A percentile compares a stretch with the other conserved stretches of the same genome.
Evolutionary conservation across 176 grass and related monocot genomes (phyloP).

Genomic region (Hordeum vulgare): MorexV3_pseudomolecules_assembly NC_058520.1:434846798-434847297

Average conservation of each 20-base stretch:
- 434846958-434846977: slow-evolving; percentile 54
- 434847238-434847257: slow-evolving; percentile 60
- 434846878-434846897: background rate
- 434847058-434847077: slow-evolving; percentile 8
- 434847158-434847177: slow-evolving; percentile 95
- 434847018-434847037: slow-evolving; percentile 78
- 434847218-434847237: slow-evolving; percentile 88
- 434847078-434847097: background rate
- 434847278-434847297: background rate
- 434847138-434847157: slow-evolving; percentile 81
- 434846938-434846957: slow-evolving; percentile 78
- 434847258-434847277: background rate
- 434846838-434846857: slow-evolving; percentile 42
- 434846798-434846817: slow-evolving; percentile 90
- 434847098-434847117: background rate
- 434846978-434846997: slow-evolving; percentile 94
- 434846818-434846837: slow-evolving; percentile 64
- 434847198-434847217: slow-evolving; percentile 94
- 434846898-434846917: background rate
- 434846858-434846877: slow-evolving; percentile 6
- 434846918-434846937: slow-evolving; percentile 45
- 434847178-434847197: slow-evolving; percentile 92
- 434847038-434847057: slow-evolving; percentile 57
- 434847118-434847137: slow-evolving; percentile 55
- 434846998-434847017: slow-evolving; percentile 63